A percentile compares a stretch with the other conserved stretches of the same genome.
Evolutionary conservation across 192 early-diverging fungal genomes (phyloP).

Genomic region (Funneliformis mosseae): DNA sequence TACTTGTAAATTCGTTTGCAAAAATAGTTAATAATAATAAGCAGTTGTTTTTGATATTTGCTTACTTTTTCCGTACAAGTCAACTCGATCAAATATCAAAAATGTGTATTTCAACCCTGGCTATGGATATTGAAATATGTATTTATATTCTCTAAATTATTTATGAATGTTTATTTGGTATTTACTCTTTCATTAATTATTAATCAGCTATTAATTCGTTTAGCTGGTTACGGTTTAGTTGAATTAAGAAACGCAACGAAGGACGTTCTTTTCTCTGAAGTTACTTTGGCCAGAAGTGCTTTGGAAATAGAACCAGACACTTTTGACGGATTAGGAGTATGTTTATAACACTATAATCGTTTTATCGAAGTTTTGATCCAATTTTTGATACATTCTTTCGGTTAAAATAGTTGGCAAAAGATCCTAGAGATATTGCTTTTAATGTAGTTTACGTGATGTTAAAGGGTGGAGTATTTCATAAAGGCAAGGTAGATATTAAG

Average conservation of each 20-base stretch:
- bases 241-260: conserved; percentile 1
- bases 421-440: conserved; percentile 10
- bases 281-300: conserved; percentile 2
- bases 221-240: neutral
- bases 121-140: conserved; percentile 21
- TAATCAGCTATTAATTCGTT: neutral
- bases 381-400: neutral
- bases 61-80: conserved; percentile 12
- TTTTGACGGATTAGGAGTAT: conserved; percentile 20
- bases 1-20: neutral
- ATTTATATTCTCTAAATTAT: neutral
- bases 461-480: conserved; percentile 37
- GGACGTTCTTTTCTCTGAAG: neutral
- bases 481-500: conserved; percentile 33
- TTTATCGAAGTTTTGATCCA: neutral
- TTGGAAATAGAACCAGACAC: conserved; percentile 21
- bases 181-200: neutral
- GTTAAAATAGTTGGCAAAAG: conserved; percentile 7
- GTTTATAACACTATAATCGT: neutral
- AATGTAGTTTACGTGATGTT: conserved; percentile 37
- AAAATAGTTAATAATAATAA: conserved; percentile 7
- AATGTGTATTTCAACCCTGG: conserved; percentile 8
- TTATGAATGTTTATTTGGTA: neutral
- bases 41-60: conserved; percentile 25
- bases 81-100: conserved; percentile 15